Base-by-base conservation (phyloP, 768 basidiomycete genomes). In the Agrocybe pediades region DNA sequence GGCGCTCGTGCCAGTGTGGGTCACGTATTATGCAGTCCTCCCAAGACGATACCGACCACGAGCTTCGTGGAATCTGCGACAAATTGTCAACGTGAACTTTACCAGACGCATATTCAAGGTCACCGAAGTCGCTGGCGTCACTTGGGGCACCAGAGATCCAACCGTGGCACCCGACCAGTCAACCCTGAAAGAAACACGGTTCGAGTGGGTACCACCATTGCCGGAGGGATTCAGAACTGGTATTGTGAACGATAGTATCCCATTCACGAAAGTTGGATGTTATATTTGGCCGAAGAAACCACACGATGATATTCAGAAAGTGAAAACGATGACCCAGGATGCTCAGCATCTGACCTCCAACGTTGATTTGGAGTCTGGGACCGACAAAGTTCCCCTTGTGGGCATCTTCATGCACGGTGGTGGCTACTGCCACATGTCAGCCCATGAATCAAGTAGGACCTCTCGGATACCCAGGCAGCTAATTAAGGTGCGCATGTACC, bases 341-440 rank as follows among this genome's bases (percentile, higher is more conserved):
- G 54, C 25, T 41, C 51, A 7, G 51, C 45, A 56, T 6, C 42
- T 59, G 17, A 44, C 49, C 13, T 45, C 44, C 9, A 23, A 8
- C 24, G 11, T 62, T 15, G 64, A 72, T 50, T 55, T 72, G 23
- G 65, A 65, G 51, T 51, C 53, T 7, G 60, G 55, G 16, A 62
- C 59, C 6, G 65, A 61, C 5, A 62, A 69, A 19, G 61, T 62
- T 2, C 71, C 73, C 5, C 41, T 78, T 27, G 69, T 82, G 29
- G 79, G 79, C 2, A 70, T 82, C 15, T 82, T 78, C 65, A 70
- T 81, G 64, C 81, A 83, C 46, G 81, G 81, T 19, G 80, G 81
- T 17, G 81, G 79, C 13, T 83, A 81, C 53, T 81, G 77, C 57
- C 81, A 83, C 55, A 81, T 81, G 78, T 82, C 80, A 20, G 81